Evolutionary conservation across 2,329 filamentous ascomycete genomes (phyloP), one percentile per base, ranked within the genome.

Genomic region (Hysterium pulicare): DNA sequence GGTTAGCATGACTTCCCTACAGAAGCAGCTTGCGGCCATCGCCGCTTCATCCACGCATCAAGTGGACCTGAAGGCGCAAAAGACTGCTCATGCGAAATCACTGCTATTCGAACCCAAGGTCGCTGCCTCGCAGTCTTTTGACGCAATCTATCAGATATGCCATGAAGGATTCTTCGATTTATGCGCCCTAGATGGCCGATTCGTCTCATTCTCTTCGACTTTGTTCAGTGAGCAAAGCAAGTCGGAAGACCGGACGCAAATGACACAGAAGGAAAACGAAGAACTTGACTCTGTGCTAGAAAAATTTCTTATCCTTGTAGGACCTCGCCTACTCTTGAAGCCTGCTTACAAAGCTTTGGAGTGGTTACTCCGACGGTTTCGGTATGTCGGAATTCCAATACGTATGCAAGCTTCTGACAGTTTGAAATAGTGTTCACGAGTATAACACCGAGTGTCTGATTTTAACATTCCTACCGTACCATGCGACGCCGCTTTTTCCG

Each of bases 191-290:
- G 94, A 99, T 64, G 67, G 75, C 19, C 82, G 90, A 45, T 97
- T 96, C 59, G 61, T 76, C 11, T 74, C 77, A 26, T 98, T 91
- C 62, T 78, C 81, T 47, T 75, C 78, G 44, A 90, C 82, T 41
- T 76, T 99, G 43, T 99, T 97, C 76, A 94, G 87, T 72, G 87
- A 93, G 57, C 87, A 95, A 71, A 96, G 91, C 70, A 90, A 90
- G 65, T 78, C 81, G 48, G 84, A 95, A 61, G 93, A 98, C 64
- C 81, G 93, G 41, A 85, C 82, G 17, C 85, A 93, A 69, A 85
- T 97, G 79, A 90, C 84, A 13, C 76, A 78, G 22, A 75, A 77
- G 46, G 87, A 97, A 64, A 97, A 96, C 70, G 77, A 81, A 52
- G 85, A 90, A 60, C 74, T 98, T 42, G 82, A 96, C 66, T 75